Conservation (phyloP, 306 rosid genomes). For the Rubus parviflorus region DNA sequence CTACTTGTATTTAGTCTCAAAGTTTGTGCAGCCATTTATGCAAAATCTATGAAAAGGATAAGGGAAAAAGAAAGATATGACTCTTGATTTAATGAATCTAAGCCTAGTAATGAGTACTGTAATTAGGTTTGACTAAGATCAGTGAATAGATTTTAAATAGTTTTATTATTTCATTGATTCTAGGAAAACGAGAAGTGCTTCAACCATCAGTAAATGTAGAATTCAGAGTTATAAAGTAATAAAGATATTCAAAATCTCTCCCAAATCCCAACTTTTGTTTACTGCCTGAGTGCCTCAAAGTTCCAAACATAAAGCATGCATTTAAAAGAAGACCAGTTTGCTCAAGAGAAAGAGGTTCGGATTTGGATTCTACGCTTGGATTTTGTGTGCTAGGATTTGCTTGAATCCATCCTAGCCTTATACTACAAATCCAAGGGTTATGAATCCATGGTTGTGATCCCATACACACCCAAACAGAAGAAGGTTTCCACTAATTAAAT, state of each 20-base stretch:
- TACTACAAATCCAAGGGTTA: background rate
- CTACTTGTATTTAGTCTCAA: background rate
- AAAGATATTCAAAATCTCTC: background rate
- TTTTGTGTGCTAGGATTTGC: background rate
- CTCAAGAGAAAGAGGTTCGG: background rate
- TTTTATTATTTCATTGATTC: background rate
- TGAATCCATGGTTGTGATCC: background rate
- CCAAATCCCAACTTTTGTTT: background rate
- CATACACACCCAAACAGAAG: background rate
- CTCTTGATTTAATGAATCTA: background rate
- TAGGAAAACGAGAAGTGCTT: background rate
- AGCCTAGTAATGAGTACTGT: background rate
- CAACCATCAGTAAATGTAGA: constrained; percentile 2
- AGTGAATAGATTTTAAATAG: background rate
- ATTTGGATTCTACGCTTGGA: background rate
- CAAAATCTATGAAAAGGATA: background rate
- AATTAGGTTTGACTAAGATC: background rate
- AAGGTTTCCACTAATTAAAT: background rate
- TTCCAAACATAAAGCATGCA: background rate
- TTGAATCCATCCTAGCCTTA: background rate
- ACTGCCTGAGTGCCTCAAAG: background rate
- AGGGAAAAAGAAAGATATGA: background rate
- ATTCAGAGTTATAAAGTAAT: background rate
- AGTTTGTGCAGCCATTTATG: background rate
- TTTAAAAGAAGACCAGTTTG: too few species aligned